A percentile compares a stretch with the other conserved stretches of the same genome.
phyloP scores from a whole-genome alignment of 164 flowering plant genomes.

The Aristolochia contorta region DNA sequence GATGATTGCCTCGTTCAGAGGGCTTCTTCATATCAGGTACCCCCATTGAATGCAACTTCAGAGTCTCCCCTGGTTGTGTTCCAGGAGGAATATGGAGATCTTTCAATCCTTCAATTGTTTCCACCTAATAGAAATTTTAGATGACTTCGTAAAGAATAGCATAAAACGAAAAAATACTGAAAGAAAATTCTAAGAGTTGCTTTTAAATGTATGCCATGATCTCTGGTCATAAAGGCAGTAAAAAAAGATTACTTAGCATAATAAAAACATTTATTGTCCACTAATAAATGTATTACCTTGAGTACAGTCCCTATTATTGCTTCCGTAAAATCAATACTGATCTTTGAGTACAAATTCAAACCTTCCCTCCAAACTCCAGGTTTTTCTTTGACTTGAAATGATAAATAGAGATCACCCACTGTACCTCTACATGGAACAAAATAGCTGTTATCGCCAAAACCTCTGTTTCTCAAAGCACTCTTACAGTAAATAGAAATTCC shows the following conservation, averaged over 20 bases:
- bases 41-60: slow-evolving; percentile 58
- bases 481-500: too few species aligned
- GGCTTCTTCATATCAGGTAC: slow-evolving; percentile 70
- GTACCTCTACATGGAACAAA: slow-evolving; percentile 42
- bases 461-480: too few species aligned
- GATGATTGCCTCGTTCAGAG: slow-evolving; percentile 76
- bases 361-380: slow-evolving; percentile 75
- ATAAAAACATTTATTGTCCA: background rate
- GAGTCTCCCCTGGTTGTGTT: slow-evolving; percentile 67
- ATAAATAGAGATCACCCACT: slow-evolving; percentile 63
- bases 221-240: background rate
- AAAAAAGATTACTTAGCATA: background rate
- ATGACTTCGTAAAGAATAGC: background rate
- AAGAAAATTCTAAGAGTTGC: background rate
- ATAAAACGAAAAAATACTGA: background rate
- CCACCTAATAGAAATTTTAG: slow-evolving; percentile 38
- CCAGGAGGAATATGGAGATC: slow-evolving; percentile 79
- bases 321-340: slow-evolving; percentile 65
- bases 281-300: slow-evolving; percentile 36
- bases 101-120: slow-evolving; percentile 76
- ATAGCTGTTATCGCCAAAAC: slow-evolving; percentile 3
- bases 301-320: slow-evolving; percentile 73
- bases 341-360: slow-evolving; percentile 61
- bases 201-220: background rate
- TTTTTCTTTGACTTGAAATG: slow-evolving; percentile 56